Evolutionary conservation across 176 grass and related monocot genomes (phyloP), one percentile per base, ranked within the genome.

Genomic region (Canna indica): DNA sequence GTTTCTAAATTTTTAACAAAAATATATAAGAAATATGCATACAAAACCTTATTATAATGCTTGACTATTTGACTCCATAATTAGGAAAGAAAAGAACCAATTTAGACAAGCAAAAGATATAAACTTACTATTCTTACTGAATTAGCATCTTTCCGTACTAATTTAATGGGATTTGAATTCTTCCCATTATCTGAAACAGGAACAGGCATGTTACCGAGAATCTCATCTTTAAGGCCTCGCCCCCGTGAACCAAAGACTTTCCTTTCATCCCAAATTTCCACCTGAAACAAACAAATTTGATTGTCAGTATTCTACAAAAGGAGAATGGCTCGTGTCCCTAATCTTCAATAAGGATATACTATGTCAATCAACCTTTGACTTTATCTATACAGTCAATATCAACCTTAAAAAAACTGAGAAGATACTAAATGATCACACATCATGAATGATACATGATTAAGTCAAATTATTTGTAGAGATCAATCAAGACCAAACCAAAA

Each of bases 201-300:
- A 77, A 72, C 22, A 68, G 30, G 42, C n/a, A 45, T 62, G 69
- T 85, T 84, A 56, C 88, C 86, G 85, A 97, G 76, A 82, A 97
- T 81, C 35, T 83, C 80, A 72, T 82, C 80, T 83, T 87, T 97
- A 39, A 97, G 79, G 68, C 72, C 68, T 77, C 79, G 79, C 20
- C 90, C 85, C 64, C 74, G 93, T 34, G 82, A 87, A 59, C 93
- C 93, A 80, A 97, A 92, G 36, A 97, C 93, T 76, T 87, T 97
- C 7, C 93, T 85, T 28, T 92, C 93, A 63, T 92, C 88, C 93
- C 93, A 97, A 77, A 97, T 92, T 12, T 76, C 80, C 69, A 97
- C 77, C 93, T 97, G 81, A 60, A 69, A 78, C 29, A 7, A 82
- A 16, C 53, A 50, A 67, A 54, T 75, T 66, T 1, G 22, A 36